Evolutionary conservation across 2,329 filamentous ascomycete species (phyloP).

Genomic region (Phaeosphaeriaceae sp.): DNA sequence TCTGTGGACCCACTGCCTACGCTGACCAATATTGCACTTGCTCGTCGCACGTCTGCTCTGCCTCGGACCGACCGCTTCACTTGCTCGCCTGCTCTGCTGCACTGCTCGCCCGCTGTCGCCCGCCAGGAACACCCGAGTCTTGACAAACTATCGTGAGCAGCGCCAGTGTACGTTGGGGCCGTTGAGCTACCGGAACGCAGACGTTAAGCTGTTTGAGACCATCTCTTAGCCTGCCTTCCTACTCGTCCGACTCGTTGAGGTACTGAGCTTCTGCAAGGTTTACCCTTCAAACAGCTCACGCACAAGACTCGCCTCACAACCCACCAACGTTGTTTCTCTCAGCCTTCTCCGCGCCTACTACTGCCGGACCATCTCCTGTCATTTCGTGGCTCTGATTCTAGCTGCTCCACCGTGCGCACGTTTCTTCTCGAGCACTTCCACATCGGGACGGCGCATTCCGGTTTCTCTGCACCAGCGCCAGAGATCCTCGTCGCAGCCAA

Average conservation of each 20-base stretch:
- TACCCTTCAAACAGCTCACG: constrained; percentile 42
- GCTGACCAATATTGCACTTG: constrained; percentile 39
- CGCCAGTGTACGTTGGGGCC: constrained; percentile 40
- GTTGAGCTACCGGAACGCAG: constrained; percentile 39
- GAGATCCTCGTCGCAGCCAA: constrained; percentile 43
- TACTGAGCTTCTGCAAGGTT: constrained; percentile 43
- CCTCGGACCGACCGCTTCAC: constrained; percentile 47
- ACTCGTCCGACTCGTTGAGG: constrained; percentile 38
- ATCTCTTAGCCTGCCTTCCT: constrained; percentile 34
- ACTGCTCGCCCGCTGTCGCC: neutral
- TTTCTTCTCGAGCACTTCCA: constrained; percentile 46
- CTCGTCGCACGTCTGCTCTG: constrained; percentile 32
- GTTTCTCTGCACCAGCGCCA: constrained; percentile 32
- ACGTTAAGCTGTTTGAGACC: constrained; percentile 46
- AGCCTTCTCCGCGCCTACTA: constrained; percentile 45
- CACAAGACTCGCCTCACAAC: constrained; percentile 38
- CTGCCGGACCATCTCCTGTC: constrained; percentile 39
- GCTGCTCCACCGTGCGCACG: constrained; percentile 15
- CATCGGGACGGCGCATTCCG: constrained; percentile 45
- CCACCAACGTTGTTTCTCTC: constrained; percentile 23
- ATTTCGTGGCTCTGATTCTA: constrained; percentile 36
- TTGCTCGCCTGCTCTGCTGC: constrained; percentile 30
- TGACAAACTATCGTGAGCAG: constrained; percentile 28
- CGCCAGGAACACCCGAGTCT: neutral
- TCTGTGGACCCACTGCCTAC: constrained; percentile 27